Conservation (phyloP, 495 filamentous ascomycete species). For the Trypethelium eluteriae region DNA sequence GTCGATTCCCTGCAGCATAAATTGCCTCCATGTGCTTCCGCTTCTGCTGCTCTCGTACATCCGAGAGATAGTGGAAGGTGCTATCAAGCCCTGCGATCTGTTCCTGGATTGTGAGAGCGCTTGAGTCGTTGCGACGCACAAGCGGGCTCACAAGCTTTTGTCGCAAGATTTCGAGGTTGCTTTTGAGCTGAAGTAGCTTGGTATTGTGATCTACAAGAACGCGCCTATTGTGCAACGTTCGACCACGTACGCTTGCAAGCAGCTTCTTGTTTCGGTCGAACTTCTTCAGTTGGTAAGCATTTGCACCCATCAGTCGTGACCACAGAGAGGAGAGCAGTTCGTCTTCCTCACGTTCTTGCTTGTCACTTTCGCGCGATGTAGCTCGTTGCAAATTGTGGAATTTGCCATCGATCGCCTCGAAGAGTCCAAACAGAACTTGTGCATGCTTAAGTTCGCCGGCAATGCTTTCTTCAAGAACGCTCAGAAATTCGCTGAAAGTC, state of each 20-base stretch:
- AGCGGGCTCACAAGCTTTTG: constrained; percentile 73
- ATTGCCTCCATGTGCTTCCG: constrained; percentile 72
- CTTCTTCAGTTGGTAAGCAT: constrained; percentile 63
- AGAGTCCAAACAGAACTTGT: constrained; percentile 68
- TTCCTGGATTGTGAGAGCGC: constrained; percentile 65
- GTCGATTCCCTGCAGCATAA: constrained; percentile 49
- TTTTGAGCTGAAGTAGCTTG: constrained; percentile 68
- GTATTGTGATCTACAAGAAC: constrained; percentile 76
- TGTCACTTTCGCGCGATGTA: constrained; percentile 72
- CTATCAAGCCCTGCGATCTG: constrained; percentile 76
- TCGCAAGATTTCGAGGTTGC: constrained; percentile 68
- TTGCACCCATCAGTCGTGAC: constrained; percentile 71
- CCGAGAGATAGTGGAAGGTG: constrained; percentile 65
- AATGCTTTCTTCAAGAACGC: constrained; percentile 82
- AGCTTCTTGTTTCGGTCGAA: constrained; percentile 75
- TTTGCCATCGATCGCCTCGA: constrained; percentile 79
- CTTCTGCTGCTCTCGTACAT: constrained; percentile 69
- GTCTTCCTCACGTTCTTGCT: constrained; percentile 67
- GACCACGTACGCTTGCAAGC: constrained; percentile 66
- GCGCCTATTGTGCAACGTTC: constrained; percentile 77
- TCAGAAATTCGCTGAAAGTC: constrained; percentile 79
- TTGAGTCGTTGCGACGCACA: constrained; percentile 55
- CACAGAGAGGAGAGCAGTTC: constrained; percentile 78
- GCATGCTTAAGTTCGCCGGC: constrained; percentile 70
- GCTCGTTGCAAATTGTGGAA: constrained; percentile 80